Conservation (phyloP, 345 rosid species). For the Dimocarpus longan region DNA sequence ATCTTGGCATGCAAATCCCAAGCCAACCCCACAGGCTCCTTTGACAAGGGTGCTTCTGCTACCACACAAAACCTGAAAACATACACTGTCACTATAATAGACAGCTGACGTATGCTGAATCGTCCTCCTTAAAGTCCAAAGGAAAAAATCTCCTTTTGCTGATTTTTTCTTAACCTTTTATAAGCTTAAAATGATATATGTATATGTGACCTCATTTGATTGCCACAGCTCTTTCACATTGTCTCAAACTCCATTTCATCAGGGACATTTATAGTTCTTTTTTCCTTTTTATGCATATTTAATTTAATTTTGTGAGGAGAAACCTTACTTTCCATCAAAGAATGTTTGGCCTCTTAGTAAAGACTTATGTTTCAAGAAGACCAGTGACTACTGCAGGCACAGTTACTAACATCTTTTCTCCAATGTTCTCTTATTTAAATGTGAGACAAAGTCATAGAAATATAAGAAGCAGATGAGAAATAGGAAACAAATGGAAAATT, state of each 20-base stretch:
- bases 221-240: conserved; percentile 3
- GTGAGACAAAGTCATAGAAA: neutral
- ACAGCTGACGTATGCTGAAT: neutral
- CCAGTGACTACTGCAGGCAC: neutral
- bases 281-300: neutral
- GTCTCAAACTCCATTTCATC: neutral
- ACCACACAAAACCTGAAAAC: conserved; percentile 70
- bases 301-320: neutral
- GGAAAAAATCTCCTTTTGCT: neutral
- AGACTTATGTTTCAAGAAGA: neutral
- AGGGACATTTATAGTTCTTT: neutral
- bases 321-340: neutral
- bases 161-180: neutral
- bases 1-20: conserved; percentile 85
- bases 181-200: neutral
- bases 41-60: conserved; percentile 84
- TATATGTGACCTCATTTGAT: neutral
- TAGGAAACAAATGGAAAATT: neutral
- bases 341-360: neutral
- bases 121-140: neutral
- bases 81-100: conserved; percentile 18
- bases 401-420: neutral
- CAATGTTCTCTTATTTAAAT: neutral
- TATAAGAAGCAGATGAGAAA: neutral
- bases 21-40: conserved; percentile 95